phyloP scores from a whole-genome alignment of 495 filamentous ascomycete genomes.

The Terfezia boudieri region DNA sequence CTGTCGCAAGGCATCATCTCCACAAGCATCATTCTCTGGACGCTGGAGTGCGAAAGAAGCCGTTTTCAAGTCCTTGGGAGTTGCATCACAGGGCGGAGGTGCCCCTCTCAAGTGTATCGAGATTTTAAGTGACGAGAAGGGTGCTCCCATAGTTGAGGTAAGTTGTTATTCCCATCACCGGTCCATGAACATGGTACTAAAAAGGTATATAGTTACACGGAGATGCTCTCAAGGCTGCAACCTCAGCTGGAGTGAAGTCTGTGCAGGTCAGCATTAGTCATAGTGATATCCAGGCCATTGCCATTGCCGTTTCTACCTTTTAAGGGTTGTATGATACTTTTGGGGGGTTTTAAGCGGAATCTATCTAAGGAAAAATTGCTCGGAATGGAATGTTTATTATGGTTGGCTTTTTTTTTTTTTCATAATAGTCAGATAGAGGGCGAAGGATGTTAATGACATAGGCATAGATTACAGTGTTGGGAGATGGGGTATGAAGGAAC shows the following conservation, averaged over 20 bases:
- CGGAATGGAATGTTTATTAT: background rate
- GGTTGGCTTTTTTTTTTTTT: too few relatives aligned
- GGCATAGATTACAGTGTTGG: background rate
- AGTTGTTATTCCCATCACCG: conserved; percentile 21
- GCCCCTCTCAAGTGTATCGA: conserved; percentile 88
- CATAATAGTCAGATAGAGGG: background rate
- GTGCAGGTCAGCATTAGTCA: conserved; percentile 89
- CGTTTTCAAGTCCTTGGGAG: conserved; percentile 91
- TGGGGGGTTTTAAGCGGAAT: conserved; percentile 17
- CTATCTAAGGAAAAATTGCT: background rate
- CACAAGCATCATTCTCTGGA: conserved; percentile 73
- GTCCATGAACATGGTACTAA: conserved; percentile 20
- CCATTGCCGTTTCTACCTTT: conserved; percentile 67
- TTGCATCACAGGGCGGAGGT: conserved; percentile 67
- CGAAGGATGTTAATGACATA: background rate
- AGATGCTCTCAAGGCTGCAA: conserved; percentile 55
- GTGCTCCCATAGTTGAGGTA: conserved; percentile 68
- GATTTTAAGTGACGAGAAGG: conserved; percentile 55
- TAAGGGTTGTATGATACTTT: background rate
- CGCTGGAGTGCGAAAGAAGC: conserved; percentile 96
- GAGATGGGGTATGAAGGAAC: background rate
- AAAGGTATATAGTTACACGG: conserved; percentile 47
- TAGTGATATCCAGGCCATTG: conserved; percentile 74
- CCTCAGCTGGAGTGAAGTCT: conserved; percentile 60
- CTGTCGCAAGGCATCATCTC: conserved; percentile 52